A percentile compares a stretch with the other conserved stretches of the same genome.
Conservation (phyloP, 2,329 filamentous ascomycete species). For the Phyllosticta paracitricarpa region DNA sequence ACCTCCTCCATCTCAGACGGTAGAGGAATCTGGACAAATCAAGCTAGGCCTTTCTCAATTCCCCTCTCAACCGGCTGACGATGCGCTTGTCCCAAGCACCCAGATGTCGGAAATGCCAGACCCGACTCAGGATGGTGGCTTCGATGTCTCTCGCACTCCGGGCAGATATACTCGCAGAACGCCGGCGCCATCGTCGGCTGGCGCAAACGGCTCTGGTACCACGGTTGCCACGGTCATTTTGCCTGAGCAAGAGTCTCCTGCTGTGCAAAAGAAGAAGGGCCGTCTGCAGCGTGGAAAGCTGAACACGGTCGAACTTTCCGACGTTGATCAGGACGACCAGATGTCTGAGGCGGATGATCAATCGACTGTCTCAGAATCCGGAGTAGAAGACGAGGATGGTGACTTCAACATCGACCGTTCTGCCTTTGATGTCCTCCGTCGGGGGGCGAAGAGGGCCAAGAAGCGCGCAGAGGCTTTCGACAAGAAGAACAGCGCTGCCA, state of each 20-base stretch:
- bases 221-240: constrained; percentile 61
- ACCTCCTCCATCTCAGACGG: constrained; percentile 22
- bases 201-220: neutral
- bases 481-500: constrained; percentile 79
- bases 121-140: constrained; percentile 71
- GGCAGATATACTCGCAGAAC: constrained; percentile 50
- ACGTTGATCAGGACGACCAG: constrained; percentile 33
- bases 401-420: constrained; percentile 31
- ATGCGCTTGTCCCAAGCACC: constrained; percentile 34
- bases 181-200: constrained; percentile 33
- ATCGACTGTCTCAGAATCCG: neutral
- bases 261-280: constrained; percentile 49
- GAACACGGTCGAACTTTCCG: constrained; percentile 31
- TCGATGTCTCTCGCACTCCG: constrained; percentile 59
- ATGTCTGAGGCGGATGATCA: constrained; percentile 20
- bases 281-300: constrained; percentile 39
- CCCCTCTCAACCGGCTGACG: constrained; percentile 11
- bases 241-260: constrained; percentile 48
- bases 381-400: neutral
- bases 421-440: constrained; percentile 63
- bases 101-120: constrained; percentile 63
- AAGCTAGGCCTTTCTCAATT: constrained; percentile 26
- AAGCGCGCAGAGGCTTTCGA: constrained; percentile 49
- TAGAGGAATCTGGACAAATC: constrained; percentile 16
- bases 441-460: constrained; percentile 46